Percentiles rank a stretch among this genome's conserved stretches.
These are phyloP conservation scores for Trichoderma sp. DNA, from an alignment of 2,329 filamentous ascomycete species.

Conservation along the genomic window DNA sequence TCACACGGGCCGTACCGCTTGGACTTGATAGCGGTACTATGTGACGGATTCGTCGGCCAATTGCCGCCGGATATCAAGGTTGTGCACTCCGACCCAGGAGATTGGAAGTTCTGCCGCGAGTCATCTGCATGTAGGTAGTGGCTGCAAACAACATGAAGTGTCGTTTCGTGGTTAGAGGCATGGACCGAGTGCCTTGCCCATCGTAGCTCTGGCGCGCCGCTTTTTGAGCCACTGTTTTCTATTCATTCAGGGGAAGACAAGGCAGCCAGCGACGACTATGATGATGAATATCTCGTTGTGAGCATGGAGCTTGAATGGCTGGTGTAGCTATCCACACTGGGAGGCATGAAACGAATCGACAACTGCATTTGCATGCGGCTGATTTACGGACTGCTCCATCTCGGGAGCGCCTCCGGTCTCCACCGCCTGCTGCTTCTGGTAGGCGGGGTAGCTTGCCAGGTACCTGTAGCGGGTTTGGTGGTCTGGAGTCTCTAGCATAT, in stretches of 20 bases:
- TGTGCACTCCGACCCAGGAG: neutral
- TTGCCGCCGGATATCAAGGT: neutral
- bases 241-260: neutral
- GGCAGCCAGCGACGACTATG: neutral
- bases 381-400: neutral
- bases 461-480: neutral
- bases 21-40: neutral
- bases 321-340: neutral
- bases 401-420: neutral
- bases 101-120: neutral
- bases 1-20: neutral
- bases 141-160: neutral
- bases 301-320: neutral
- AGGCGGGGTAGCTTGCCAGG: slow-evolving; percentile 19
- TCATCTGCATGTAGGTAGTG: neutral
- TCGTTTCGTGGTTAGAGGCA: neutral
- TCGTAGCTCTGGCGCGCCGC: neutral
- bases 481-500: neutral
- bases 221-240: neutral
- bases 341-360: neutral
- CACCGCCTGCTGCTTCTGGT: slow-evolving; percentile 24
- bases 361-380: neutral
- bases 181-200: neutral
- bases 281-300: neutral
- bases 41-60: neutral